A percentile compares a stretch with the other conserved stretches of the same genome.
Conservation (phyloP, 768 basidiomycete genomes). For the Panellus pusillus region DNA sequence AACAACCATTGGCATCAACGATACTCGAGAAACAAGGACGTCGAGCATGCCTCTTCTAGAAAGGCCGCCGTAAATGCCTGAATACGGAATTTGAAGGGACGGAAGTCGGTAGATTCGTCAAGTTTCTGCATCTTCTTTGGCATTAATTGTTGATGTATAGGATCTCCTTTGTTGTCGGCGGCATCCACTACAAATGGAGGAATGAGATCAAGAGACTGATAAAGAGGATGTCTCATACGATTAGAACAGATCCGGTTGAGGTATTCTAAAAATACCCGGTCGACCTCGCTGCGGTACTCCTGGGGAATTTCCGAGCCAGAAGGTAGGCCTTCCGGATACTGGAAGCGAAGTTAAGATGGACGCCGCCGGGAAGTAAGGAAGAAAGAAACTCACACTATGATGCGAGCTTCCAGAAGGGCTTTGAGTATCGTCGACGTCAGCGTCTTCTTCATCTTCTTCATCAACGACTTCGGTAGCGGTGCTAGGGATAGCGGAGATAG, state of each 20-base stretch:
- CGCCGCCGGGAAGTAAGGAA: neutral
- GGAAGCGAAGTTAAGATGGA: neutral
- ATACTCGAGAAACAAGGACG: neutral
- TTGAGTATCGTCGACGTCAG: conserved; percentile 25
- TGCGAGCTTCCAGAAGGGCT: conserved; percentile 19
- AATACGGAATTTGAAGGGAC: conserved; percentile 99
- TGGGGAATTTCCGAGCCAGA: conserved; percentile 61
- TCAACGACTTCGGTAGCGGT: conserved; percentile 22
- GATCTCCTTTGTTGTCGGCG: conserved; percentile 92
- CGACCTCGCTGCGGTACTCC: conserved; percentile 81
- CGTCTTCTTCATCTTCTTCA: conserved; percentile 33
- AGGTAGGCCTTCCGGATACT: conserved; percentile 19
- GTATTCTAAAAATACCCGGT: conserved; percentile 89
- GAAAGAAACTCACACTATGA: conserved; percentile 5
- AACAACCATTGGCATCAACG: neutral
- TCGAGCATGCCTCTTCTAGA: conserved; percentile 72
- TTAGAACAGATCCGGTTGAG: conserved; percentile 88
- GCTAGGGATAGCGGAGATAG: conserved; percentile 6
- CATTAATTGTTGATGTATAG: conserved; percentile 98
- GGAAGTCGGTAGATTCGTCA: conserved; percentile 94
- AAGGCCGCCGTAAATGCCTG: conserved; percentile 97
- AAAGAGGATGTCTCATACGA: conserved; percentile 50
- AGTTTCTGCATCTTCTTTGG: conserved; percentile 98
- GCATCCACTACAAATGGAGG: conserved; percentile 68
- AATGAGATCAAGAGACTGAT: conserved; percentile 23